phyloP scores from a whole-genome alignment of 208 protist species.

The Kentomonas sorsogonicus region DNA sequence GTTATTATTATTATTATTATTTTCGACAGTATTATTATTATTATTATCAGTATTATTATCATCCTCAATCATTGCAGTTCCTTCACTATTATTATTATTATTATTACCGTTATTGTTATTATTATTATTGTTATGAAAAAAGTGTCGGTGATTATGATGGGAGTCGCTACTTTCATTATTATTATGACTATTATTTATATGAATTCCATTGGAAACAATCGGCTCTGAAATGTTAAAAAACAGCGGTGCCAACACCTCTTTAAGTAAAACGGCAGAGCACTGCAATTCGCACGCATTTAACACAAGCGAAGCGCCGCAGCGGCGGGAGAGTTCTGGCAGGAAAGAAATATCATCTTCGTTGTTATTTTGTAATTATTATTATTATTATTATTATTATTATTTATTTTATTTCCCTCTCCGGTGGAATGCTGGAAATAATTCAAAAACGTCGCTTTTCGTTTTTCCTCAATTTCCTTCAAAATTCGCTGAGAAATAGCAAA shows the following conservation, averaged over 20 bases:
- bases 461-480: constrained; percentile 2
- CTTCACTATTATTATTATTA: background rate
- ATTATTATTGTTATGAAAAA: background rate
- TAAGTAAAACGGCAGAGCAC: constrained; percentile 1
- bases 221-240: constrained; percentile 5
- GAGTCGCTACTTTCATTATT: background rate
- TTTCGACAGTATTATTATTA: too few species aligned
- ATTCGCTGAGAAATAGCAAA: background rate
- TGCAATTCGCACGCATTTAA: background rate
- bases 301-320: background rate
- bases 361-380: background rate
- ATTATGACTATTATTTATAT: constrained; percentile 1
- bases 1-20: too few species aligned
- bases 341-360: background rate
- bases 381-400: background rate
- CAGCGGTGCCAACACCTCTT: constrained; percentile 2
- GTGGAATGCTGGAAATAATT: constrained; percentile 5
- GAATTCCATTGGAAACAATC: background rate
- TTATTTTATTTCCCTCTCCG: too few species aligned
- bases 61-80: too few species aligned
- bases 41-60: too few species aligned
- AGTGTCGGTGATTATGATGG: background rate
- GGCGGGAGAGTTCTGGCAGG: background rate
- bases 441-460: constrained; percentile 1
- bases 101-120: constrained; percentile 2